These are phyloP conservation scores for Bretziella fagacearum DNA, from an alignment of 2,329 filamentous ascomycete species.

Conservation along the genomic window DNA sequence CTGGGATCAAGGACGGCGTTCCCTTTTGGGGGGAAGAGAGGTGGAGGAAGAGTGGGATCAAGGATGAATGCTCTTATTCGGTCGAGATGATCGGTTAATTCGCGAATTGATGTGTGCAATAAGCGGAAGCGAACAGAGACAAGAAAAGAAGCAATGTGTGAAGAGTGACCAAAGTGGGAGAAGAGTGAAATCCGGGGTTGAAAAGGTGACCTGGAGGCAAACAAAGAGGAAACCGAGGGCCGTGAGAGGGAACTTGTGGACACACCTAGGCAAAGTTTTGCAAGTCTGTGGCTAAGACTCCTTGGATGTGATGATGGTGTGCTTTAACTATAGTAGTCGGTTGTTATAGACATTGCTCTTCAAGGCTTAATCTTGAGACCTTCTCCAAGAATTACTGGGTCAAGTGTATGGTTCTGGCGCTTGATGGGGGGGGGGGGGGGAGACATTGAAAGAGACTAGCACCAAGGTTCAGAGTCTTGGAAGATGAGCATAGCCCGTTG, in stretches of 20 bases:
- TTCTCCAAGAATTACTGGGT: no score
- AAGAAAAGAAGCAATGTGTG: background rate
- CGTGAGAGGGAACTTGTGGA: background rate
- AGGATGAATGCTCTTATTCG: background rate
- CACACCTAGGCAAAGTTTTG: no score
- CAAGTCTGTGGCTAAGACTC: background rate
- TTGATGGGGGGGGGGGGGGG: background rate
- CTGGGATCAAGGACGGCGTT: background rate
- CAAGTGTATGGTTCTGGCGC: no score
- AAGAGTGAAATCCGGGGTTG: constrained; percentile 14
- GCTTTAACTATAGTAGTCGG: background rate
- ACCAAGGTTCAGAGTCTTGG: background rate
- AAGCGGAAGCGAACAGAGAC: constrained; percentile 3
- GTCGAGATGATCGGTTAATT: background rate
- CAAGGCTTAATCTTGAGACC: no score
- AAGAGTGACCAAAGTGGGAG: background rate
- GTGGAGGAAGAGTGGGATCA: background rate
- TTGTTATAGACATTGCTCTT: background rate
- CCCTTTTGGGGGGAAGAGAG: constrained; percentile 1
- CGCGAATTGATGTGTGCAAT: background rate
- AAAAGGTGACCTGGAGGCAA: background rate
- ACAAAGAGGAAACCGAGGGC: background rate
- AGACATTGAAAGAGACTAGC: background rate
- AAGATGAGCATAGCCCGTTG: background rate
- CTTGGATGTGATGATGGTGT: background rate